Evolutionary conservation across 148 eudicot genomes (phyloP).

Genomic region (Simmondsia chinensis): DNA sequence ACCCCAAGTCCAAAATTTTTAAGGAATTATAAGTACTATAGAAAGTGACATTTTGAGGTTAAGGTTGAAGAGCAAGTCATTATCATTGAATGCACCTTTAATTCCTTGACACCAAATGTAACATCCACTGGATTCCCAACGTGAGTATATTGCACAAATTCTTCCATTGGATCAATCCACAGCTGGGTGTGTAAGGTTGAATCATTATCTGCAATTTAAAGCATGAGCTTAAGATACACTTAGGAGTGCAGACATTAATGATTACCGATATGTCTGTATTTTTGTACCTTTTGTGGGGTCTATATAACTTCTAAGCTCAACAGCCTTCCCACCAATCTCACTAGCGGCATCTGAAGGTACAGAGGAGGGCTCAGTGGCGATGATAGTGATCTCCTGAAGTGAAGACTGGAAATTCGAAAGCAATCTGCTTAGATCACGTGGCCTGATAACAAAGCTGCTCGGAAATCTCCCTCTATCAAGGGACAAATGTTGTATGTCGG

Average conservation of each 20-base stretch:
- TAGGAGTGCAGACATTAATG: too few relatives aligned
- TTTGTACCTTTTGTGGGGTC: constrained; percentile 88
- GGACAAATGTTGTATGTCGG: constrained; percentile 84
- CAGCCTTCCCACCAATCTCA: constrained; percentile 97
- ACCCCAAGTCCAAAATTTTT: too few relatives aligned
- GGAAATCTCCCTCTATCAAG: constrained; percentile 71
- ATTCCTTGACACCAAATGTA: constrained; percentile 86
- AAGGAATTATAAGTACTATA: too few relatives aligned
- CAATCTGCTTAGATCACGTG: constrained; percentile 90
- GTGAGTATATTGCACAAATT: constrained; percentile 81
- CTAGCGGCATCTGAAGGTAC: constrained; percentile 58
- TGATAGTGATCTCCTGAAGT: constrained; percentile 93
- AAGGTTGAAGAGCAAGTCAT: not conserved
- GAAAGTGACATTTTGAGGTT: too few relatives aligned
- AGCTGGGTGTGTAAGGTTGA: constrained; percentile 85
- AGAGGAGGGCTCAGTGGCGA: constrained; percentile 75
- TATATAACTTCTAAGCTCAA: constrained; percentile 90
- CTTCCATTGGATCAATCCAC: constrained; percentile 98
- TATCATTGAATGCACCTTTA: constrained; percentile 44
- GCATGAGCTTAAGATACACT: not conserved
- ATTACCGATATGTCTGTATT: not conserved
- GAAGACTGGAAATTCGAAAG: constrained; percentile 90
- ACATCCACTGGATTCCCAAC: constrained; percentile 87
- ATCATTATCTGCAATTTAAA: constrained; percentile 58
- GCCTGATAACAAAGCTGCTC: constrained; percentile 82